A percentile compares a stretch with the other conserved stretches of the same genome.
These are phyloP conservation scores for Aspergillus taichungensis DNA, from an alignment of 495 filamentous ascomycete species.

Conservation along the genomic window DNA sequence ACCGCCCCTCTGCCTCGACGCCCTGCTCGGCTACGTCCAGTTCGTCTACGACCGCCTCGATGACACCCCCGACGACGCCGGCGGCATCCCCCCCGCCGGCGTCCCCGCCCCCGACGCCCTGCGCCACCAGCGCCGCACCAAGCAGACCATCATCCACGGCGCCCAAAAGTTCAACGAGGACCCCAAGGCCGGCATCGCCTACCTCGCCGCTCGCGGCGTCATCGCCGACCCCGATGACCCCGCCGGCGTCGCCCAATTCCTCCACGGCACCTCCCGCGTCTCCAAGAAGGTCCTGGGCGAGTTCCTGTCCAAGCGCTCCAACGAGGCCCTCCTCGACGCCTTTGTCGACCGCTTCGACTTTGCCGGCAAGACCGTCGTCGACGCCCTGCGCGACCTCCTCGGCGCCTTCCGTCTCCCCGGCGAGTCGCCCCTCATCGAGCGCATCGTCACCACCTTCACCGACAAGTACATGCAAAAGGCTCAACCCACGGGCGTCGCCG, in stretches of 20 bases:
- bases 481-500: slow-evolving; percentile 64
- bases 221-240: slow-evolving; percentile 69
- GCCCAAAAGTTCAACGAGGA: slow-evolving; percentile 91
- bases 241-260: slow-evolving; percentile 64
- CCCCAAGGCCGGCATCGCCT: slow-evolving; percentile 82
- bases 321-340: slow-evolving; percentile 69
- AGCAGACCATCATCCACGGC: slow-evolving; percentile 81
- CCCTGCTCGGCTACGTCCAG: slow-evolving; percentile 82
- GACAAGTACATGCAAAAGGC: slow-evolving; percentile 75
- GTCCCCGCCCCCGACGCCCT: slow-evolving; percentile 58
- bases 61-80: slow-evolving; percentile 48
- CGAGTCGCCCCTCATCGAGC: slow-evolving; percentile 85
- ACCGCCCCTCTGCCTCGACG: slow-evolving; percentile 87
- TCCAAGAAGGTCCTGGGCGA: slow-evolving; percentile 90
- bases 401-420: slow-evolving; percentile 92
- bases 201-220: slow-evolving; percentile 72
- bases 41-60: slow-evolving; percentile 83
- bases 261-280: slow-evolving; percentile 75
- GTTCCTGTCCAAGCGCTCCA: slow-evolving; percentile 80
- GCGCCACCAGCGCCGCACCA: slow-evolving; percentile 61
- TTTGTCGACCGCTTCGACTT: slow-evolving; percentile 88
- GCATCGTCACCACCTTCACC: slow-evolving; percentile 79
- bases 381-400: slow-evolving; percentile 78
- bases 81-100: slow-evolving; percentile 51
- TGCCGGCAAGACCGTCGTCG: slow-evolving; percentile 72